These are phyloP conservation scores for Clarireedia hainanense DNA, from an alignment of 2,329 filamentous ascomycete species.

Conservation along the genomic window DNA sequence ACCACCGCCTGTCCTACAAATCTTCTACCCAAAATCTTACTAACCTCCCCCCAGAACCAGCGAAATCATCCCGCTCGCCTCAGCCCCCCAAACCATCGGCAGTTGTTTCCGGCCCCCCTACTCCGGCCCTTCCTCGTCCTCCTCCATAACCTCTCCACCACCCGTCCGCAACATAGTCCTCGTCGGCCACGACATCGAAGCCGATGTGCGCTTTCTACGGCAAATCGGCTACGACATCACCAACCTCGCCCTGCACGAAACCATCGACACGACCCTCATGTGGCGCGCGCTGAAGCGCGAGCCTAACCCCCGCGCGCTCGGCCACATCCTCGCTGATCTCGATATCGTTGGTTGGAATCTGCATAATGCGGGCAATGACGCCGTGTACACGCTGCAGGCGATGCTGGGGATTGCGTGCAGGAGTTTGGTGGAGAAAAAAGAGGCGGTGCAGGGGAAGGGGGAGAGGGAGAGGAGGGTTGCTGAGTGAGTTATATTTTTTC, in stretches of 20 bases:
- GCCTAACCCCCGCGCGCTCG: constrained; percentile 47
- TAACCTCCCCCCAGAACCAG: constrained; percentile 34
- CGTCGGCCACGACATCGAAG: constrained; percentile 65
- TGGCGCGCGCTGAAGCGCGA: constrained; percentile 55
- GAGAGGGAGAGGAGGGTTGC: constrained; percentile 14
- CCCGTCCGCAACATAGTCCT: constrained; percentile 55
- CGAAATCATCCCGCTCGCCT: constrained; percentile 42
- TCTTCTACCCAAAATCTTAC: not conserved
- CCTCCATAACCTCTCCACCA: constrained; percentile 2
- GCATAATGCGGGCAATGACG: constrained; percentile 89
- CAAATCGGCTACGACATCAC: constrained; percentile 55
- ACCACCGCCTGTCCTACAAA: not conserved
- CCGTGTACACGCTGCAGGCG: constrained; percentile 67
- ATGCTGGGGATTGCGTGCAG: constrained; percentile 55
- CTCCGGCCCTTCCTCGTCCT: constrained; percentile 27
- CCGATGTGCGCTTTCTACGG: constrained; percentile 62
- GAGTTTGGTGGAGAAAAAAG: constrained; percentile 17
- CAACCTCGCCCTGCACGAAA: constrained; percentile 48
- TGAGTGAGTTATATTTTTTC: constrained; percentile 12
- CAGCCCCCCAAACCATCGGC: constrained; percentile 40
- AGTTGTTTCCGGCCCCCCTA: constrained; percentile 51
- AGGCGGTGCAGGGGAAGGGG: constrained; percentile 9
- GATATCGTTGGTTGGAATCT: constrained; percentile 55
- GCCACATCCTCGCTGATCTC: constrained; percentile 53
- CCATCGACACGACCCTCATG: constrained; percentile 66